These are phyloP conservation scores for Pyrus hybrid DNA, from an alignment of 331 rosid species.

Conservation along the genomic window DNA sequence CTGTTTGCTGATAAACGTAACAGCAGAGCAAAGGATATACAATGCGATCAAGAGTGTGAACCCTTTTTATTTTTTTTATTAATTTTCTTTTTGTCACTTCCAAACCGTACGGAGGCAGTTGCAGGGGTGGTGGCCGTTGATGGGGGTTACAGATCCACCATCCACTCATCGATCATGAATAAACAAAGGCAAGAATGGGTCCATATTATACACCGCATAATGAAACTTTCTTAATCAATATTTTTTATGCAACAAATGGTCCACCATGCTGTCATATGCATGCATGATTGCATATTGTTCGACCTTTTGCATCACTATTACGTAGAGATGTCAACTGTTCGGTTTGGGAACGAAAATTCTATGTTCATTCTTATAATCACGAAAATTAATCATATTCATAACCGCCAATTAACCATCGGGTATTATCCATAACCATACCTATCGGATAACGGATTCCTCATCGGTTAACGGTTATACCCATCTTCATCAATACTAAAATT, in stretches of 20 bases:
- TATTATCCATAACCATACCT: too few species aligned
- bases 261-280: background rate
- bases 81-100: background rate
- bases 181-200: background rate
- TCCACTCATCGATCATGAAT: background rate
- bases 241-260: background rate
- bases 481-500: too few species aligned
- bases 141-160: background rate
- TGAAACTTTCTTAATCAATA: background rate
- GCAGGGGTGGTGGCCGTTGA: background rate
- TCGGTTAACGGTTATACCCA: too few species aligned
- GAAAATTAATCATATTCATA: too few species aligned
- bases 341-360: too few species aligned
- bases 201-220: background rate
- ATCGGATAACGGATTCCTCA: rapidly evolving
- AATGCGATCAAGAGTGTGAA: too few species aligned
- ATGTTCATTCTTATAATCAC: rapidly evolving
- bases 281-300: background rate
- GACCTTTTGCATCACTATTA: too few species aligned
- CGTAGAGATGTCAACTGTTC: too few species aligned
- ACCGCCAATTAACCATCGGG: too few species aligned
- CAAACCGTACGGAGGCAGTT: background rate
- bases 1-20: background rate
- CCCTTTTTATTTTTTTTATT: too few species aligned
- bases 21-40: too few species aligned